Conservation (phyloP, 805 yeast species). For the Scheffersomyces lignosus region DNA sequence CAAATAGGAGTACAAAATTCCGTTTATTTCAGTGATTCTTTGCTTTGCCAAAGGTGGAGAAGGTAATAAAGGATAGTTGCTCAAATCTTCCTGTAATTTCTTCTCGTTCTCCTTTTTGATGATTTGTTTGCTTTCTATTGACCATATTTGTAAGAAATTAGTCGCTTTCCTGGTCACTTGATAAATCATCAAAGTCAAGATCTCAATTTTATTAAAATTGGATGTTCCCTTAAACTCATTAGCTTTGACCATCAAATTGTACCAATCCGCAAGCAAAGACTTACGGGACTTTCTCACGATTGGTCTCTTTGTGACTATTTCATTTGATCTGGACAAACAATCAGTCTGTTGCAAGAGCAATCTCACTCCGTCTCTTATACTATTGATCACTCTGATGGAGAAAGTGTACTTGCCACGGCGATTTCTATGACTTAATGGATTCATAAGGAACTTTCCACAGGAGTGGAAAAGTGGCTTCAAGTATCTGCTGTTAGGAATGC, state of each 20-base stretch:
- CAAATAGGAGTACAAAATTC: slow-evolving; percentile 58
- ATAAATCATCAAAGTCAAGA: slow-evolving; percentile 60
- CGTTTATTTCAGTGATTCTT: slow-evolving; percentile 64
- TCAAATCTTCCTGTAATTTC: slow-evolving; percentile 35
- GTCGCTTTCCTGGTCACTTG: slow-evolving; percentile 68
- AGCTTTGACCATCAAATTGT: slow-evolving; percentile 71
- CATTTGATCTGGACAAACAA: slow-evolving; percentile 73
- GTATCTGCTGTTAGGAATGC: slow-evolving; percentile 45
- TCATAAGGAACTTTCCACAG: slow-evolving; percentile 63
- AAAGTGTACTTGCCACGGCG: slow-evolving; percentile 48
- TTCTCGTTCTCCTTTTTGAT: slow-evolving; percentile 37
- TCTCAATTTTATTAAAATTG: slow-evolving; percentile 56
- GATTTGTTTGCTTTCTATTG: slow-evolving; percentile 54
- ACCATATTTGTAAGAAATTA: slow-evolving; percentile 70
- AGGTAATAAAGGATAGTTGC: slow-evolving; percentile 45
- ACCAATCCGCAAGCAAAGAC: slow-evolving; percentile 76
- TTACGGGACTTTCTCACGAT: slow-evolving; percentile 65
- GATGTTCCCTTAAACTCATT: slow-evolving; percentile 70
- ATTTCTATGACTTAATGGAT: slow-evolving; percentile 55
- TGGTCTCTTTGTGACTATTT: slow-evolving; percentile 63
- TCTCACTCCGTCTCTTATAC: slow-evolving; percentile 73
- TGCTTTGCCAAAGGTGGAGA: slow-evolving; percentile 62
- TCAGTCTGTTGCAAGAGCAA: slow-evolving; percentile 62
- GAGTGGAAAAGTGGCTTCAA: slow-evolving; percentile 56
- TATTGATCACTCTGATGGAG: slow-evolving; percentile 57